Evolutionary conservation across 306 rosid species (phyloP), one percentile per base, ranked within the genome.

Genomic region (Quercus alba): DNA sequence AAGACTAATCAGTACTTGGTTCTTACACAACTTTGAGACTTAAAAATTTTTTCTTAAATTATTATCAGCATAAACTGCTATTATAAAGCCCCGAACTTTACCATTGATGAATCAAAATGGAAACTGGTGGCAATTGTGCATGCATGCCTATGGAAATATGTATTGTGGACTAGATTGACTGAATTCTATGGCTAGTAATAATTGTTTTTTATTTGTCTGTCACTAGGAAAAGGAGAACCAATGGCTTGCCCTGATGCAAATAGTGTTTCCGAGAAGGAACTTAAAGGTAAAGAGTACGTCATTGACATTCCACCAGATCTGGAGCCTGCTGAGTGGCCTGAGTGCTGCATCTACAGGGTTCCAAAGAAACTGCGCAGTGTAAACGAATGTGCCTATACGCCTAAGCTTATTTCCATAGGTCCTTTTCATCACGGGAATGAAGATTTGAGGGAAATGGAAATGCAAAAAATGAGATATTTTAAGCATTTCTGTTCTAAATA

Each of bases 281-380:
- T 14, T 13, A 4, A 28, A 63, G 17, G 46, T 23, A 1, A 66
- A 19, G 72, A 66, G 23, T 6, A 3, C 0, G n/a, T 33, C 4
- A 69, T 77, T 8, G 75, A 77, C 35, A 69, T 77, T 38, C 81
- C 58, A 3, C 3, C 5, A 6, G 56, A 19, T 3, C 19, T 76
- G 52, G 74, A n/a, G 44, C 64, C 63, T 25, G 35, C 28, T 12
- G 5, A 31, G 75, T 31, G 74, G 41, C 11, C n/a, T 0, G 54
- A 57, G 55, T 80, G 80, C 21, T 77, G 78, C 19, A 77, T 82
- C 64, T 61, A 73, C n/a, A 73, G 81, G 77, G 31, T 77, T 28
- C 85, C 85, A 8, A 56, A 46, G 25, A 73, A 44, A 68, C 79
- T 82, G 4, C 75, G 85, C 19, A 30, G 49, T 7, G 85, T 77